A percentile compares a stretch with the other conserved stretches of the same genome.
These are phyloP conservation scores for Paecilomyces formosus DNA, from an alignment of 2,329 filamentous ascomycete genomes.

Conservation along the genomic window DNA sequence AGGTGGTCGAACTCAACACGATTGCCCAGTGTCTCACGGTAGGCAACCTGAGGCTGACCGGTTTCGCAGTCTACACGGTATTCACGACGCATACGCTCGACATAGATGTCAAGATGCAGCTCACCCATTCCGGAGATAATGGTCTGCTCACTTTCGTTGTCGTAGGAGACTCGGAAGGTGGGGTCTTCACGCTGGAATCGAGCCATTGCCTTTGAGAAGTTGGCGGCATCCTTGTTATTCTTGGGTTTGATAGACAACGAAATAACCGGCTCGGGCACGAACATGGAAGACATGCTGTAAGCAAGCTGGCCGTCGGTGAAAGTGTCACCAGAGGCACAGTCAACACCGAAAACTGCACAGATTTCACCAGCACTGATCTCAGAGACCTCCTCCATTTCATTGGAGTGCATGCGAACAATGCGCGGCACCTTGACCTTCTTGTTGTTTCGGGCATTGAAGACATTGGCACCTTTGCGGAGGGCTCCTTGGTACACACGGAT, in stretches of 20 bases:
- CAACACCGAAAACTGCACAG: slow-evolving; percentile 95
- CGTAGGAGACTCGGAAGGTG: slow-evolving; percentile 91
- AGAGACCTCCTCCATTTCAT: slow-evolving; percentile 94
- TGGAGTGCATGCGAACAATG: slow-evolving; percentile 98
- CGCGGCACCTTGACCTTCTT: slow-evolving; percentile 96
- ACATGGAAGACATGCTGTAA: slow-evolving; percentile 96
- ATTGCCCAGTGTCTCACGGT: slow-evolving; percentile 84
- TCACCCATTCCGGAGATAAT: slow-evolving; percentile 99
- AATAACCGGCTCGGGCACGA: slow-evolving; percentile 95
- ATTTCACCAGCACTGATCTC: slow-evolving; percentile 96
- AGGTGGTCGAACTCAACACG: slow-evolving; percentile 83
- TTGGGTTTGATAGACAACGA: slow-evolving; percentile 97
- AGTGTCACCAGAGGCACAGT: slow-evolving; percentile 95
- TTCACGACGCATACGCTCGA: slow-evolving; percentile 92
- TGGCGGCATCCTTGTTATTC: slow-evolving; percentile 79
- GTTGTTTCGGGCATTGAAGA: slow-evolving; percentile 88
- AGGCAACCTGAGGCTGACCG: slow-evolving; percentile 94
- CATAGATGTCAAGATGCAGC: slow-evolving; percentile 91
- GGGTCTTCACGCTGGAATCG: slow-evolving; percentile 98
- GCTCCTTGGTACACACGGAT: slow-evolving; percentile 96
- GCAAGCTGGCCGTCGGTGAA: slow-evolving; percentile 91
- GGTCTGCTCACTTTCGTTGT: slow-evolving; percentile 87
- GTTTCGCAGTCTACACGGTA: slow-evolving; percentile 94
- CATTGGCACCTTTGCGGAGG: slow-evolving; percentile 76
- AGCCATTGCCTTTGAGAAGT: slow-evolving; percentile 98